These are phyloP conservation scores for Sordariomycetes sp. DNA, from an alignment of 2,329 filamentous ascomycete species.

Conservation along the genomic window DNA sequence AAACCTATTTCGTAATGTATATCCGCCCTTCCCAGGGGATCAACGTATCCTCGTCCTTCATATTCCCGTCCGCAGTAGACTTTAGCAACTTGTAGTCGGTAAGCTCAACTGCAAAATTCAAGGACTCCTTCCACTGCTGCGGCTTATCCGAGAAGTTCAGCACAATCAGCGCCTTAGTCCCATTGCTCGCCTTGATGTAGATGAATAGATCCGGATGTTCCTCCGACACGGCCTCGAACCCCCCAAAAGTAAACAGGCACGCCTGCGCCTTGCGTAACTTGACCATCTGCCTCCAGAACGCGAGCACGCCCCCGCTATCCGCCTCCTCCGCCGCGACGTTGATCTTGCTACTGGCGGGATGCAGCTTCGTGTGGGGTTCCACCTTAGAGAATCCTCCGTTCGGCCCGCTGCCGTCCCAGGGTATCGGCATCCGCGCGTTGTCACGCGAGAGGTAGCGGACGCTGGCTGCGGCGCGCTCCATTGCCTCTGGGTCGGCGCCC, in stretches of 20 bases:
- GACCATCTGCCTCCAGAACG: constrained; percentile 49
- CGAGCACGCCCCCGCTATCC: constrained; percentile 38
- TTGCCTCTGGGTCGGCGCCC: constrained; percentile 21
- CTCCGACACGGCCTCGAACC: constrained; percentile 13
- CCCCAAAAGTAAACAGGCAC: constrained; percentile 55
- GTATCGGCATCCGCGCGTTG: constrained; percentile 59
- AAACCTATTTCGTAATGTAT: not conserved
- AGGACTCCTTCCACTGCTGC: not conserved
- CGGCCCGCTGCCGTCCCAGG: constrained; percentile 50
- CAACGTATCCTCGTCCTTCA: not conserved
- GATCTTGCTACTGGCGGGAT: constrained; percentile 44
- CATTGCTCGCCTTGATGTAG: not conserved
- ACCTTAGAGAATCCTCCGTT: constrained; percentile 43
- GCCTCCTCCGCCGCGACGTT: constrained; percentile 45
- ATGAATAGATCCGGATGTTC: constrained; percentile 1
- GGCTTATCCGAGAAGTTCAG: constrained; percentile 1
- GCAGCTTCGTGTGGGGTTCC: constrained; percentile 57
- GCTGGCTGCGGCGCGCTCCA: constrained; percentile 22
- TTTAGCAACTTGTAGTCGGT: not conserved
- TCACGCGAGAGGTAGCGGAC: constrained; percentile 49
- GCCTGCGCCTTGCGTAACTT: constrained; percentile 43
- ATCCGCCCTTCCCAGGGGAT: not conserved
- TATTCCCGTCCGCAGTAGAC: not conserved
- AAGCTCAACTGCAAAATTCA: not conserved
- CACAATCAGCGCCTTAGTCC: not conserved